These are phyloP conservation scores for Erysimum cheiranthoides DNA, from an alignment of 345 rosid species.

Conservation along the genomic window DNA sequence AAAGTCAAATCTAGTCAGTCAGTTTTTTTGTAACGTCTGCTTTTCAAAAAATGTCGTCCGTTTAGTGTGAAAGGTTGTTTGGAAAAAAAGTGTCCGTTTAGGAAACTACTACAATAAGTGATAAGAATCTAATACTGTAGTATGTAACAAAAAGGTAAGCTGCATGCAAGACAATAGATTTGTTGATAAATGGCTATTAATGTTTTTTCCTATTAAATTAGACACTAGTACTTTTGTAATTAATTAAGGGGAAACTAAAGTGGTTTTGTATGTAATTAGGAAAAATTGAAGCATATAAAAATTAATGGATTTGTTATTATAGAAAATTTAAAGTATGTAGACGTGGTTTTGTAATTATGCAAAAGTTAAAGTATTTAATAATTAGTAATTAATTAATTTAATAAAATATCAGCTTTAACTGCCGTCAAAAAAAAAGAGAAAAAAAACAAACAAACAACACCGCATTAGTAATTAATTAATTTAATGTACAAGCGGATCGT, in stretches of 20 bases:
- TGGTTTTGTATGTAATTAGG: constrained; percentile 13
- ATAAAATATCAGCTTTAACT: constrained; percentile 22
- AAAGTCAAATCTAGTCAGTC: constrained; percentile 28
- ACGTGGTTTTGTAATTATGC: not conserved
- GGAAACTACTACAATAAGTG: constrained; percentile 4
- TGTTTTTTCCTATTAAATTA: not conserved
- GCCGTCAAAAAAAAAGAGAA: not conserved
- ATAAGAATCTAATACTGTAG: constrained; percentile 21
- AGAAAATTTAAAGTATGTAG: not conserved
- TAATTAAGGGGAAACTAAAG: constrained; percentile 8
- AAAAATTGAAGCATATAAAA: not conserved
- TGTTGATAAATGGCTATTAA: constrained; percentile 12
- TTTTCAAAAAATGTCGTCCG: not conserved
- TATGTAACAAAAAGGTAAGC: constrained; percentile 5
- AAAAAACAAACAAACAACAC: not conserved
- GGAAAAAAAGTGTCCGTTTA: constrained; percentile 21
- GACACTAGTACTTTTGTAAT: constrained; percentile 13
- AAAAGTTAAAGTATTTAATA: not conserved
- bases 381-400: constrained; percentile 4
- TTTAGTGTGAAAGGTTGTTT: constrained; percentile 21
- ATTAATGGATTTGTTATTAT: too few relatives aligned
- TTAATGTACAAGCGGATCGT: too few relatives aligned
- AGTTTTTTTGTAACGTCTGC: not conserved
- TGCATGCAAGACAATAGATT: constrained; percentile 37
- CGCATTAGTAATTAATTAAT: too few relatives aligned